Percentiles rank a stretch among this genome's conserved stretches.
These are phyloP conservation scores for Metschnikowia similis DNA, from an alignment of 805 yeast species.

Conservation along the genomic window DNA sequence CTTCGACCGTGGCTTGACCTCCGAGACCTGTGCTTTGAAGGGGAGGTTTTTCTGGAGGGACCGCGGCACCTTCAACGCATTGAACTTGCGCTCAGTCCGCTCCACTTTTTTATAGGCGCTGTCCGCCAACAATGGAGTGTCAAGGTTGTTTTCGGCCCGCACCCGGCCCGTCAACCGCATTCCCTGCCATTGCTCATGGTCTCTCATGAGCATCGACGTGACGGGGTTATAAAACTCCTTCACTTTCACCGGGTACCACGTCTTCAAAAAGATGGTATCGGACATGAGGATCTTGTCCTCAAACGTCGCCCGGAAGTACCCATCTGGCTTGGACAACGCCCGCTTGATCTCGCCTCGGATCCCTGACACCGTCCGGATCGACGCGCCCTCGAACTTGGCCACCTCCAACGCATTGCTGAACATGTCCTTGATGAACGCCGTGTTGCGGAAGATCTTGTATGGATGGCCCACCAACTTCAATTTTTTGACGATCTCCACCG, in stretches of 20 bases:
- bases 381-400: conserved; percentile 97
- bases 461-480: conserved; percentile 94
- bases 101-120: conserved; percentile 67
- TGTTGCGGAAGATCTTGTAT: conserved; percentile 86
- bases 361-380: conserved; percentile 94
- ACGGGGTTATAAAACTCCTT: conserved; percentile 94
- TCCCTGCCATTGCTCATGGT: conserved; percentile 90
- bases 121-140: conserved; percentile 54
- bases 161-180: conserved; percentile 94
- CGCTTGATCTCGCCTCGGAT: conserved; percentile 96
- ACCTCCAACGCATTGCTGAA: conserved; percentile 88
- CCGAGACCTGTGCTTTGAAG: conserved; percentile 84
- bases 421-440: conserved; percentile 97
- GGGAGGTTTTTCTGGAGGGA: conserved; percentile 75
- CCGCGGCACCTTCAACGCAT: conserved; percentile 82
- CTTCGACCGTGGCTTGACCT: conserved; percentile 83
- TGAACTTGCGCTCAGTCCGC: conserved; percentile 79
- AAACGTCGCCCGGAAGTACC: conserved; percentile 92
- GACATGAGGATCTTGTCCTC: conserved; percentile 92
- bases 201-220: conserved; percentile 72
- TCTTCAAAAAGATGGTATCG: conserved; percentile 83
- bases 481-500: conserved; percentile 91
- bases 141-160: conserved; percentile 67
- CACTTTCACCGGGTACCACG: conserved; percentile 95
- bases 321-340: conserved; percentile 91